Evolutionary conservation across 2,329 filamentous ascomycete genomes (phyloP).

Genomic region (Fusarium sp.): DNA sequence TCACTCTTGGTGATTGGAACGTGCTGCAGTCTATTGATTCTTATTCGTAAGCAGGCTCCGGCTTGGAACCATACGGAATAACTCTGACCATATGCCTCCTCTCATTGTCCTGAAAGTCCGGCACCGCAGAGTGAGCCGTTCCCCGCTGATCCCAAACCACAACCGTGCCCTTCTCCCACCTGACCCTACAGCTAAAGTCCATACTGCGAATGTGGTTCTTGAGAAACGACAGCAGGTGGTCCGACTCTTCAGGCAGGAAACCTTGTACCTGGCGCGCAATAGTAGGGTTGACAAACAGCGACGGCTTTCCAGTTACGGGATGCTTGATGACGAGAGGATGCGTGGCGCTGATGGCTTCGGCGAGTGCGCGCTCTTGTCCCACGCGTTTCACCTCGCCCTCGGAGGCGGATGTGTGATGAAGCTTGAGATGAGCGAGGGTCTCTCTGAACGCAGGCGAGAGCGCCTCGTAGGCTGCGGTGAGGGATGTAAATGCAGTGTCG

Average conservation of each 20-base stretch:
- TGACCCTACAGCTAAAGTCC: conserved; percentile 47
- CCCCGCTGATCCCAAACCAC: conserved; percentile 48
- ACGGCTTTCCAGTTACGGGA: conserved; percentile 44
- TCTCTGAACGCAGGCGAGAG: conserved; percentile 45
- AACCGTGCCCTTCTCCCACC: conserved; percentile 47
- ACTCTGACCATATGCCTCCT: conserved; percentile 48
- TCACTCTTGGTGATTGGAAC: background rate
- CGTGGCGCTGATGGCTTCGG: conserved; percentile 46
- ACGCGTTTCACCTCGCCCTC: conserved; percentile 47
- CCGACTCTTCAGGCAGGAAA: conserved; percentile 47
- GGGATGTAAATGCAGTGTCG: conserved; percentile 48
- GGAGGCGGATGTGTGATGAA: conserved; percentile 45
- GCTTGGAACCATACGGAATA: conserved; percentile 45
- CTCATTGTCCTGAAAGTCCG: conserved; percentile 47
- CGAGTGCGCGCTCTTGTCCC: conserved; percentile 43
- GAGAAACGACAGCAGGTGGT: conserved; percentile 43
- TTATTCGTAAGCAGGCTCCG: conserved; percentile 22
- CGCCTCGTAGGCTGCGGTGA: conserved; percentile 46
- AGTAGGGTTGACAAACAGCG: conserved; percentile 47
- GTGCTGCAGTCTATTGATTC: background rate
- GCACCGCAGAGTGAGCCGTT: conserved; percentile 45
- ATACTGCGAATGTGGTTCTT: conserved; percentile 48
- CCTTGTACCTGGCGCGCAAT: conserved; percentile 47
- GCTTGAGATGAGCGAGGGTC: conserved; percentile 3
- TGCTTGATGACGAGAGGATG: conserved; percentile 47